Evolutionary conservation across 2,329 filamentous ascomycete species (phyloP), one percentile per base, ranked within the genome.

Genomic region (Emergomyces orientalis): DNA sequence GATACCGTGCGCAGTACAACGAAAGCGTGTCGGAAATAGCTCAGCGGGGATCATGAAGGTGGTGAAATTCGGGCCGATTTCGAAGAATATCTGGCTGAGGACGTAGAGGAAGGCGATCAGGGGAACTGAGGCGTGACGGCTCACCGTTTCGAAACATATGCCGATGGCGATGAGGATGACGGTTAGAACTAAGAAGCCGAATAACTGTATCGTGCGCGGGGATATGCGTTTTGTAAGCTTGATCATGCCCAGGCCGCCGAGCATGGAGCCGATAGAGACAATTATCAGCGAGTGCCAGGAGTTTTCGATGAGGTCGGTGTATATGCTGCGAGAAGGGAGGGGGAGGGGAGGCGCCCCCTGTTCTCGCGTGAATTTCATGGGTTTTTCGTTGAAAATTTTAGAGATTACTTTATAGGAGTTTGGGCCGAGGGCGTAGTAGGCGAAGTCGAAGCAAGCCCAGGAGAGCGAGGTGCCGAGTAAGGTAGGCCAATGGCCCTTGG

Each of bases 41-140:
- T 88, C 85, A 51, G 83, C 84, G 1, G 85, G 84, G 19, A 87
- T 81, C 61, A 87, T 82, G 68, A 87, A 86, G 0, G 84, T 87
- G 13, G 86, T 79, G 0, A 82, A 84, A 67, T 86, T 86, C 51
- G 84, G 83, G 13, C 84, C 72, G 54, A 76, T 73, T 65, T 75
- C 74, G 67, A 76, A 74, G 62, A 88, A 84, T 70, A 87, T 86
- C 66, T 88, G 86, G 3, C 82, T 83, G 3, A 88, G 69, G 8
- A 88, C 78, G 70, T 88, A 88, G 0, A 89, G 78, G 0, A 70
- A 71, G 0, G 69, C 65, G 17, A 69, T 67, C 8, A 74, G 63
- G 0, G 67, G 66, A 7, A 71, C 63, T 65, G 84, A 84, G 25
- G 78, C 79, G 68, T 25, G 19, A 4, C 22, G 45, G 45, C 22